phyloP scores from a whole-genome alignment of 306 rosid species.

The Cotoneaster glaucophyllus region DNA sequence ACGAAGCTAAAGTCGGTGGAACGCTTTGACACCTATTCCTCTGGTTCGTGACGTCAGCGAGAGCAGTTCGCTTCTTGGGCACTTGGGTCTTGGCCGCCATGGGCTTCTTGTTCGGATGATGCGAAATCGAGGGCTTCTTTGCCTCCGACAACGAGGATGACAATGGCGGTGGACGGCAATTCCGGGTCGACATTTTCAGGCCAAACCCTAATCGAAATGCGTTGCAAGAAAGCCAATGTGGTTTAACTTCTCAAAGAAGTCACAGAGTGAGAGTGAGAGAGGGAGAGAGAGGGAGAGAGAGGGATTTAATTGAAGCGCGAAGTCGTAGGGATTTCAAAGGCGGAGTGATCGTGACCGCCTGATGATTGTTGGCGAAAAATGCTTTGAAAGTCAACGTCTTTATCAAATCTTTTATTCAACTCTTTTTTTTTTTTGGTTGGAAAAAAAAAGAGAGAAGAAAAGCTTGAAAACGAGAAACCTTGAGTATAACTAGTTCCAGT shows the following conservation, averaged over 20 bases:
- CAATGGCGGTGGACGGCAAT: not conserved
- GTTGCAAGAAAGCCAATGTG: slow-evolving; percentile 10
- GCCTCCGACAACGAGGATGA: slow-evolving; percentile 13
- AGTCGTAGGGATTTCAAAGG: not conserved
- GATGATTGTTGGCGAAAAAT: not conserved
- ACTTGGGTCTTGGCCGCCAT: slow-evolving; percentile 20
- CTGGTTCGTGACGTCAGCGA: slow-evolving; percentile 39
- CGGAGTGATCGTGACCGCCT: slow-evolving; percentile 14
- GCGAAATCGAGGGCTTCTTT: slow-evolving; percentile 16
- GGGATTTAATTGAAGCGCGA: slow-evolving; percentile 18
- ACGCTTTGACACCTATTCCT: slow-evolving; percentile 19
- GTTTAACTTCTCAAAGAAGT: not conserved
- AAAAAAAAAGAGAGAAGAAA: no score
- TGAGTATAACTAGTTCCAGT: no score
- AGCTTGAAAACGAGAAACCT: no score
- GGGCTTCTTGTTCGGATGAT: slow-evolving; percentile 12
- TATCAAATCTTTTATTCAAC: no score
- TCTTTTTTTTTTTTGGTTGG: no score
- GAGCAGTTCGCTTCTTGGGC: slow-evolving; percentile 49
- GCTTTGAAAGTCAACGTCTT: no score
- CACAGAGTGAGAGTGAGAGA: not conserved
- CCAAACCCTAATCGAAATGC: slow-evolving; percentile 17
- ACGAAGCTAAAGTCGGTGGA: slow-evolving; percentile 10
- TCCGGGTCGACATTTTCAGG: slow-evolving; percentile 30
- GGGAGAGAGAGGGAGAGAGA: not conserved